phyloP scores from a whole-genome alignment of 1,284 basidiomycete genomes.

The Irpex sp. region DNA sequence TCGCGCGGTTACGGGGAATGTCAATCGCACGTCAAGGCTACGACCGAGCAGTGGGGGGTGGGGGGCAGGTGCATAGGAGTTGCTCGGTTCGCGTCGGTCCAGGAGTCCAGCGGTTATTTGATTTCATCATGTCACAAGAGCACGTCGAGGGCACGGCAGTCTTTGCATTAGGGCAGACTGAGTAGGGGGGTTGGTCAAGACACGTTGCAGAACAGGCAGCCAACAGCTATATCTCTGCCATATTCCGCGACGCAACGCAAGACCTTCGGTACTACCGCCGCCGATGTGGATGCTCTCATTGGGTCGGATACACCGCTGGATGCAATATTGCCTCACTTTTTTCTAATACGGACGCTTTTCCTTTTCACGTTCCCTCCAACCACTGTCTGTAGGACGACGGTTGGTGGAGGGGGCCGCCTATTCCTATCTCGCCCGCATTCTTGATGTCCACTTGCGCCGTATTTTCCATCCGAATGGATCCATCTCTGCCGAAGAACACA shows the following conservation, averaged over 20 bases:
- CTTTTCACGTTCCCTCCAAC: conserved; percentile 40
- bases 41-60: conserved; percentile 54
- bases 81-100: conserved; percentile 43
- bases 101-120: conserved; percentile 27
- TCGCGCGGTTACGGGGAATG: conserved; percentile 17
- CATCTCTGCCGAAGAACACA: conserved; percentile 1
- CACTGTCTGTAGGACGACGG: conserved; percentile 13
- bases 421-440: conserved; percentile 18
- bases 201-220: neutral
- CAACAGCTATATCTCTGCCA: neutral
- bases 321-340: conserved; percentile 29
- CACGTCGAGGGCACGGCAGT: conserved; percentile 8
- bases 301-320: conserved; percentile 6
- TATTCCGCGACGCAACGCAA: neutral
- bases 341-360: conserved; percentile 67
- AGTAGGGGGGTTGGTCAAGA: neutral
- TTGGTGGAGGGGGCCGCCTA: conserved; percentile 20
- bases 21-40: conserved; percentile 48
- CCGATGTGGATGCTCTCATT: neutral
- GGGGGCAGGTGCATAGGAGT: conserved; percentile 48
- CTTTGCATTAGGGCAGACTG: neutral
- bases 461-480: conserved; percentile 17
- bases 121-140: conserved; percentile 3
- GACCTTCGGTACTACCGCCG: neutral
- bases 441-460: conserved; percentile 26